Conservation (phyloP, 345 rosid genomes). For the Trapa bicornis region DNA sequence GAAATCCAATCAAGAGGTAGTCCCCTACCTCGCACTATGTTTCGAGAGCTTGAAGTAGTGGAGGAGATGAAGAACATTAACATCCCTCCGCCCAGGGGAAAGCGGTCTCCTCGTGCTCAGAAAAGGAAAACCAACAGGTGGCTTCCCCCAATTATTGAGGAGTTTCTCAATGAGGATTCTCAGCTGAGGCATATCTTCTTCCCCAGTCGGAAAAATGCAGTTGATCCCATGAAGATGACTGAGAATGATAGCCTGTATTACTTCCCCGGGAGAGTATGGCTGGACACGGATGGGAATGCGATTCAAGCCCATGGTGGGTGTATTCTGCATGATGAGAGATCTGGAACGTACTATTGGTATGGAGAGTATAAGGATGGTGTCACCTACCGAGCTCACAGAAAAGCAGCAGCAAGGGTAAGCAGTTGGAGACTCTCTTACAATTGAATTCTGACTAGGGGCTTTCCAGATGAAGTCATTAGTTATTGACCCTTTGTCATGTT, state of each 20-base stretch:
- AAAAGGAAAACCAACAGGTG: slow-evolving; percentile 17
- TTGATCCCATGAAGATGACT: slow-evolving; percentile 44
- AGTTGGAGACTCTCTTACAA: not conserved
- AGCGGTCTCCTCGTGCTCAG: slow-evolving; percentile 49
- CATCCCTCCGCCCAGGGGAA: slow-evolving; percentile 63
- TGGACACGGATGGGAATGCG: slow-evolving; percentile 79
- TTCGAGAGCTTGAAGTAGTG: slow-evolving; percentile 42
- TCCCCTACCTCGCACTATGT: slow-evolving; percentile 15
- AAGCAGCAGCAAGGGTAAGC: slow-evolving; percentile 79
- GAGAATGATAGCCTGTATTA: slow-evolving; percentile 45
- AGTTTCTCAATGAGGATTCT: slow-evolving; percentile 84
- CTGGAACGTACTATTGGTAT: slow-evolving; percentile 68
- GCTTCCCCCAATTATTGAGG: slow-evolving; percentile 55
- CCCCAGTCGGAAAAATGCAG: slow-evolving; percentile 44
- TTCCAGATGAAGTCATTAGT: not conserved
- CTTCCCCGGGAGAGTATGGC: slow-evolving; percentile 72
- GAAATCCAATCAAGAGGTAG: slow-evolving; percentile 26
- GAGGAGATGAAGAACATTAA: slow-evolving; percentile 61
- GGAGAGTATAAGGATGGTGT: slow-evolving; percentile 94
- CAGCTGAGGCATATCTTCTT: slow-evolving; percentile 60
- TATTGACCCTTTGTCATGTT: too few species aligned
- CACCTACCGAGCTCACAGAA: slow-evolving; percentile 73
- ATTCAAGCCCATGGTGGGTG: slow-evolving; percentile 97
- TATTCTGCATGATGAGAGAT: slow-evolving; percentile 45
- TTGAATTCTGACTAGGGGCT: not conserved